A percentile compares a stretch with the other conserved stretches of the same genome.
These are phyloP conservation scores for Stentor roeselii DNA, from an alignment of 73 alveolate genomes.

Conservation along the genomic window DNA sequence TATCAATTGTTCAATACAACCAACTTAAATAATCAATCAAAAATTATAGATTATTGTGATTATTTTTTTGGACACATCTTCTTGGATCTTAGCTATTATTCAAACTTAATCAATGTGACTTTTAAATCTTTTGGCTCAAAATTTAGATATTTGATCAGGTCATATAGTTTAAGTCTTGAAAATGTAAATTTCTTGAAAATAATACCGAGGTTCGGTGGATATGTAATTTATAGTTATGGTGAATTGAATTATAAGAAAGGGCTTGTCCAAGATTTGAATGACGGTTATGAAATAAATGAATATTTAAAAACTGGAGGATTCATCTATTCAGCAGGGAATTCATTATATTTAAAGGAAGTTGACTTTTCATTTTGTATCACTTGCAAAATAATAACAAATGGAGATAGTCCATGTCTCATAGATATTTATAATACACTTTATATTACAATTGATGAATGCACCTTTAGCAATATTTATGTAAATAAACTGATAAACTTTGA, in stretches of 20 bases:
- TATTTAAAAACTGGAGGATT: not conserved
- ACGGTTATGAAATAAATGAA: not conserved
- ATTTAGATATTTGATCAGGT: not conserved
- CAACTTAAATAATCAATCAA: too few relatives aligned
- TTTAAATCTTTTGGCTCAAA: not conserved
- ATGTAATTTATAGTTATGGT: not conserved
- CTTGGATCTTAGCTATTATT: too few relatives aligned
- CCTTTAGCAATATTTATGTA: not conserved
- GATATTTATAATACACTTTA: not conserved
- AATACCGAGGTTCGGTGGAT: not conserved
- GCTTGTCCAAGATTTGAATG: not conserved
- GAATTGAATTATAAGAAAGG: not conserved
- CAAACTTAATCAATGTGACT: not conserved
- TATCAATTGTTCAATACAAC: not conserved
- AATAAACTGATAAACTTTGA: not conserved
- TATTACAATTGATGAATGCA: not conserved
- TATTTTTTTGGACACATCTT: not conserved
- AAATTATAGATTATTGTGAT: not conserved
- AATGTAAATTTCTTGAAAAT: not conserved
- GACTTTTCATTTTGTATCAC: not conserved
- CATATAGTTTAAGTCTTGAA: not conserved
- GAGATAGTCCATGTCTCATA: too few relatives aligned
- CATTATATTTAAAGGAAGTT: not conserved
- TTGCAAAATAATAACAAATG: too few relatives aligned
- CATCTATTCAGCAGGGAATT: not conserved